Evolutionary conservation across 2,329 filamentous ascomycete genomes (phyloP).

Genomic region (Aspergillus brunneoviolaceus): DNA sequence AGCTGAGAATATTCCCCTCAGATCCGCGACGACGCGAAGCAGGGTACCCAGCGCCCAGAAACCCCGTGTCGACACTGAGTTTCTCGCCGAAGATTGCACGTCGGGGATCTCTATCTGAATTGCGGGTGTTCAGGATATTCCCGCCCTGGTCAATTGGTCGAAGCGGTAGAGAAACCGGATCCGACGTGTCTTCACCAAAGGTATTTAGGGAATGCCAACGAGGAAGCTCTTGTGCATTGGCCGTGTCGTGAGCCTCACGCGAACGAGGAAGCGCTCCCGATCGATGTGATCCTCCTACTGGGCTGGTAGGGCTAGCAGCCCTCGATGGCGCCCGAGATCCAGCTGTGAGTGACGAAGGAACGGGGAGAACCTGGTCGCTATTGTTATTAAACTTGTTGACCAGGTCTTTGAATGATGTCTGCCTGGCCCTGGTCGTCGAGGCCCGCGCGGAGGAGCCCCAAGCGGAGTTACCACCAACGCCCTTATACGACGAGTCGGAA

Average conservation of each 20-base stretch:
- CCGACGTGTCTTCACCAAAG: conserved; percentile 10
- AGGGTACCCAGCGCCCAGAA: conserved; percentile 55
- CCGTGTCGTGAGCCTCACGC: conserved; percentile 23
- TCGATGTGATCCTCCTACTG: conserved; percentile 27
- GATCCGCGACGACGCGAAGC: conserved; percentile 66
- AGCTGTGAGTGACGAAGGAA: conserved; percentile 38
- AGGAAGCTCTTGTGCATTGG: conserved; percentile 14
- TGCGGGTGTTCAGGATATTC: conserved; percentile 4
- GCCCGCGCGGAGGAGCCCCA: conserved; percentile 16
- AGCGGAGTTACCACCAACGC: conserved; percentile 20
- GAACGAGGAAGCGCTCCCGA: conserved; percentile 29
- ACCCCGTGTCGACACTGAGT: conserved; percentile 57
- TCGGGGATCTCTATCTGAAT: conserved; percentile 40
- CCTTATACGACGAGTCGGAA: conserved; percentile 30
- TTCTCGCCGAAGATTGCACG: conserved; percentile 75
- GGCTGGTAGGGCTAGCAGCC: conserved; percentile 36
- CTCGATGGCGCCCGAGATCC: conserved; percentile 36
- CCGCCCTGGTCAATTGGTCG: conserved; percentile 9
- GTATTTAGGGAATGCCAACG: conserved; percentile 21
- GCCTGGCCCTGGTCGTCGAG: conserved; percentile 37
- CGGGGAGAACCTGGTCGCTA: conserved; percentile 45
- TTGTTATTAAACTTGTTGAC: conserved; percentile 75
- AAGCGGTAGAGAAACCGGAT: conserved; percentile 5
- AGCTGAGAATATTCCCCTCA: conserved; percentile 65
- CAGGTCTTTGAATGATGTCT: conserved; percentile 77